phyloP scores from a whole-genome alignment of 148 eudicot species.

The Rhododendron ovatum region DNA sequence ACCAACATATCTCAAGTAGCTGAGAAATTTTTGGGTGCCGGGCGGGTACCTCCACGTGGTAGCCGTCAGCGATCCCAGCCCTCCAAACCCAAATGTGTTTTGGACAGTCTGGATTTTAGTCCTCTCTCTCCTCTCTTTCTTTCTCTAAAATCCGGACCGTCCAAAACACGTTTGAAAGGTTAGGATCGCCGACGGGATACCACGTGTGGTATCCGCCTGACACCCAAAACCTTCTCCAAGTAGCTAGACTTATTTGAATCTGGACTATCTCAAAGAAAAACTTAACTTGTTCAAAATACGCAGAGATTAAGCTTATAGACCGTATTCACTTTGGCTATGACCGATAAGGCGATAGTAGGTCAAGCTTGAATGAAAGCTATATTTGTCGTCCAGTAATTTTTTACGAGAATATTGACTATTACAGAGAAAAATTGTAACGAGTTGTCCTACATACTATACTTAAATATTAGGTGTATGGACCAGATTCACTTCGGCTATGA shows the following conservation, averaged over 20 bases:
- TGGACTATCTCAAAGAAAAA: neutral
- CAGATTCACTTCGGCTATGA: neutral
- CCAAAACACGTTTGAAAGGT: no score
- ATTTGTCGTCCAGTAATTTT: neutral
- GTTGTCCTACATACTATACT: neutral
- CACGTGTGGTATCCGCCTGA: no score
- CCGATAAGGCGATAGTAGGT: neutral
- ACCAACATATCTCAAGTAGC: neutral
- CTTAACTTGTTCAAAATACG: neutral
- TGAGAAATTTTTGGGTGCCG: no score
- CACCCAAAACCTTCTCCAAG: no score
- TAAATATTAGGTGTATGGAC: neutral
- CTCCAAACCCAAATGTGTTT: no score
- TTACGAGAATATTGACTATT: neutral
- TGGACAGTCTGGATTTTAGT: no score
- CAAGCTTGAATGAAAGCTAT: neutral
- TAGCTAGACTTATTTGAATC: neutral
- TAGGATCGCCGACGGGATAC: no score
- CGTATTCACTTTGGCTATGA: neutral
- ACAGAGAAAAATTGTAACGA: neutral
- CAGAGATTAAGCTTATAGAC: neutral
- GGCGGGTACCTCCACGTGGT: no score
- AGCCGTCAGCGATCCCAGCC: no score
- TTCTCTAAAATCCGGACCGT: no score
- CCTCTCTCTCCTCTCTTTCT: no score